Evolutionary conservation across 345 rosid genomes (phyloP).

Genomic region (Geranium rotundifolium): DNA sequence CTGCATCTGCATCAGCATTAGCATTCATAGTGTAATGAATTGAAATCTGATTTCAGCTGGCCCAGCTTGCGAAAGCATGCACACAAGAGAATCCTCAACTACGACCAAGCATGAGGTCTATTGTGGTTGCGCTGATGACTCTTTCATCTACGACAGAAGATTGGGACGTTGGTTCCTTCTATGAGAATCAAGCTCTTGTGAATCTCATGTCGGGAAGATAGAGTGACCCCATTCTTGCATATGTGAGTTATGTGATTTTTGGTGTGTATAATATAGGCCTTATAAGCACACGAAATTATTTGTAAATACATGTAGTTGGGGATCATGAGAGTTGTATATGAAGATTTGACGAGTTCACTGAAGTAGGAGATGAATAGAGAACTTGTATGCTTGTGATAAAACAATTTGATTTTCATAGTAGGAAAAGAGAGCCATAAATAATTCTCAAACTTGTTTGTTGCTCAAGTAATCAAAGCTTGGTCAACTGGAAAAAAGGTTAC

Average conservation of each 20-base stretch:
- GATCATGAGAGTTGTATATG: not conserved
- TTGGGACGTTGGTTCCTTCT: conserved; percentile 65
- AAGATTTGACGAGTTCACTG: not conserved
- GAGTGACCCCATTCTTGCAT: not conserved
- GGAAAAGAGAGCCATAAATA: too few species aligned
- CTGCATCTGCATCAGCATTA: too few species aligned
- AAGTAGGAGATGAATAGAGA: not conserved
- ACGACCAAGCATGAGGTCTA: conserved; percentile 80
- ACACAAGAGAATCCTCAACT: conserved; percentile 69
- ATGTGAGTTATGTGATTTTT: not conserved
- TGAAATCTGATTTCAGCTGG: conserved; percentile 37
- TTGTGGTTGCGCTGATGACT: conserved; percentile 79
- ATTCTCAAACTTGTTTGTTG: too few species aligned
- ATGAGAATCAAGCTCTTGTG: conserved; percentile 53
- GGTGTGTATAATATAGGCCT: conserved; percentile 2
- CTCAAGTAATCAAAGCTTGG: too few species aligned
- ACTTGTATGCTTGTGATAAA: too few species aligned
- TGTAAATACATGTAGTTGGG: conserved; percentile 6
- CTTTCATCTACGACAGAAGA: conserved; percentile 76
- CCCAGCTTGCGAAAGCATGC: conserved; percentile 78
- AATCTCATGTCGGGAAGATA: conserved; percentile 80
- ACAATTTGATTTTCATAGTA: too few species aligned
- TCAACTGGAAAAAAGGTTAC: too few species aligned
- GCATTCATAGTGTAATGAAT: too few species aligned
- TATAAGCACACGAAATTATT: too few species aligned